These are phyloP conservation scores for Westerdykella sp. DNA, from an alignment of 2,329 filamentous ascomycete species.

Conservation along the genomic window DNA sequence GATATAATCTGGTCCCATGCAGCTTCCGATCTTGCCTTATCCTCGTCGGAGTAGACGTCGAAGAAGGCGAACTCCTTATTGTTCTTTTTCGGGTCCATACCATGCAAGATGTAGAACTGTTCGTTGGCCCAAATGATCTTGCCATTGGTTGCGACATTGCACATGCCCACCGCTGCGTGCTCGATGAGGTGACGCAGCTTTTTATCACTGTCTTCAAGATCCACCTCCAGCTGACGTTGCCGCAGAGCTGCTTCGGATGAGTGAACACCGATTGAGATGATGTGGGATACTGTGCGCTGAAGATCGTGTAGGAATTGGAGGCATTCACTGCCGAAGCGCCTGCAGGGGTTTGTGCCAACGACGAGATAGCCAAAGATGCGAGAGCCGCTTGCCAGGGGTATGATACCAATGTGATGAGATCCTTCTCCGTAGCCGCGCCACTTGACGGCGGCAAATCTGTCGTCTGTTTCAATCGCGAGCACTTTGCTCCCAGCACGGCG, in stretches of 20 bases:
- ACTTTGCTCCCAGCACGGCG: slow-evolving; percentile 18
- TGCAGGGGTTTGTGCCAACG: slow-evolving; percentile 32
- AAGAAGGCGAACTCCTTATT: slow-evolving; percentile 14
- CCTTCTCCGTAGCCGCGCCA: slow-evolving; percentile 27
- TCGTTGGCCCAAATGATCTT: slow-evolving; percentile 33
- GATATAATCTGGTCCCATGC: slow-evolving; percentile 20
- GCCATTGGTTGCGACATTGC: slow-evolving; percentile 24
- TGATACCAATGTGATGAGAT: slow-evolving; percentile 20
- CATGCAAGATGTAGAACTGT: slow-evolving; percentile 28
- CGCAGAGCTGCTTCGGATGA: slow-evolving; percentile 17
- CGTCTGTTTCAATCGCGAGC: slow-evolving; percentile 21
- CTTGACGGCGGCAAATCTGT: slow-evolving; percentile 22
- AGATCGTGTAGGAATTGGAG: slow-evolving; percentile 31
- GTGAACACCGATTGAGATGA: slow-evolving; percentile 20
- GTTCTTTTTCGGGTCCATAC: slow-evolving; percentile 14
- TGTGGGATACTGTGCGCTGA: slow-evolving; percentile 25
- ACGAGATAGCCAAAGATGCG: slow-evolving; percentile 27
- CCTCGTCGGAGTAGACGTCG: slow-evolving; percentile 24
- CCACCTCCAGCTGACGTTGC: slow-evolving; percentile 28
- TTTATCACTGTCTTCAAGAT: slow-evolving; percentile 29
- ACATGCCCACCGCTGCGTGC: slow-evolving; percentile 33
- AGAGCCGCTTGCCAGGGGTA: slow-evolving; percentile 19
- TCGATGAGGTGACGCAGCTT: slow-evolving; percentile 32
- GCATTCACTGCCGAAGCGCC: slow-evolving; percentile 27
- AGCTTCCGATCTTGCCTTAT: slow-evolving; percentile 18